Evolutionary conservation across 345 rosid genomes (phyloP), one percentile per base, ranked within the genome.

Genomic region (Ceriops tagal): DNA sequence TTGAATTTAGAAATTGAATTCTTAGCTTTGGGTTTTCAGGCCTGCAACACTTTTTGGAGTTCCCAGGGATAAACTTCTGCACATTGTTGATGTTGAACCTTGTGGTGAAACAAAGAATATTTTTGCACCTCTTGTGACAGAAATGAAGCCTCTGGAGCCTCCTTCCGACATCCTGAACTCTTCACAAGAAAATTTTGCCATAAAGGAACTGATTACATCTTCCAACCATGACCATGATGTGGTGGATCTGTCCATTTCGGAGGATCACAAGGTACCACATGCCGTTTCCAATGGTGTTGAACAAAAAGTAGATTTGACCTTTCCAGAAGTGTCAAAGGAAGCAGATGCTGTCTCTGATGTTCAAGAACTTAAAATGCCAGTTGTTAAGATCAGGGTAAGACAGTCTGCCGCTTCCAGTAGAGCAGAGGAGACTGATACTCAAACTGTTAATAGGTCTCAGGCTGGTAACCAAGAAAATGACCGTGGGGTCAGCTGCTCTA

Each of bases 21-120:
- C 49, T 63, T 27, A 46, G 9, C 18, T 75, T 35, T 61, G 16
- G 61, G 37, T 76, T 87, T 80, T 74, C 89, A 92, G 99, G 80
- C 67, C 83, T 47, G 93, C 97, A 18, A 92, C 97, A 3, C 86
- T 95, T 52, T 84, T 86, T 68, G 99, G 97, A 75, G 87, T 86
- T 64, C 96, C 97, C 31, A 84, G 83, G 65, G 96, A 92, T 57
- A 92, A 82, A 81, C 61, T 78, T 51, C 74, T 75, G 62, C 79
- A 75, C 70, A 66, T 83, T 37, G 85, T 83, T 66, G 86, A 84
- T 82, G 78, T 80, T 64, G 96, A 87, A 77, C 78, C 87, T 66
- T 81, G 83, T 76, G 76, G 77, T 67, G 96, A 93, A 47, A 87
- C 80, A 63, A 82, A 71, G 49, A 83, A 75, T 74, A 70, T 81